phyloP scores from a whole-genome alignment of 164 flowering plant species.

The Vitis vinifera region DNA sequence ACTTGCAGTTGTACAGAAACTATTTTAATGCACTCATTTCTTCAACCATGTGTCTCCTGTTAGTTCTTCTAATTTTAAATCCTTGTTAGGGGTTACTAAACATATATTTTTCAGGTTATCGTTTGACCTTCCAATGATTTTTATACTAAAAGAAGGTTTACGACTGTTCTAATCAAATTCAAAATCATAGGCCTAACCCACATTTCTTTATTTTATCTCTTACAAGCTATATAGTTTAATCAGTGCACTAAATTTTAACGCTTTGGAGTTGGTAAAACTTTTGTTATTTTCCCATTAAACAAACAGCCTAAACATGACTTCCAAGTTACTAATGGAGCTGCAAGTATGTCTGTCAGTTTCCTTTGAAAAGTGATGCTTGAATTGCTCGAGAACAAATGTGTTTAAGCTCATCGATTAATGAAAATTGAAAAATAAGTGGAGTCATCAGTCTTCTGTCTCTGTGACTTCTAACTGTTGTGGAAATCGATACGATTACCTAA shows the following conservation, averaged over 20 bases:
- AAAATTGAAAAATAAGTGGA: too few relatives aligned
- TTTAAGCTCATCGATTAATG: not conserved
- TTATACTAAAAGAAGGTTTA: too few relatives aligned
- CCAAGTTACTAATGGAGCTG: not conserved
- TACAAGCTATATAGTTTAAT: not conserved
- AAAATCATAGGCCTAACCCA: too few relatives aligned
- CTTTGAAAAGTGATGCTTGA: conserved; percentile 13
- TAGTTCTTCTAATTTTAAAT: too few relatives aligned
- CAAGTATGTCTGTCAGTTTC: conserved; percentile 50
- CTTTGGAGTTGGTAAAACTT: conserved; percentile 24
- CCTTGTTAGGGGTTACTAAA: too few relatives aligned
- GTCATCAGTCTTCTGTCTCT: not conserved
- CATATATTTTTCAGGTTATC: too few relatives aligned
- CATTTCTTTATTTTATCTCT: not conserved
- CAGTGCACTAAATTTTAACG: conserved; percentile 16
- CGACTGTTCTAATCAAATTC: too few relatives aligned
- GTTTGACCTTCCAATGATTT: too few relatives aligned
- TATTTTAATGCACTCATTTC: too few relatives aligned
- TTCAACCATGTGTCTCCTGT: too few relatives aligned
- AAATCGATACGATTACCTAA: not conserved
- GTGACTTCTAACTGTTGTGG: not conserved
- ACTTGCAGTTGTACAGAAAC: too few relatives aligned
- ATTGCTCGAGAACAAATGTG: conserved; percentile 5
- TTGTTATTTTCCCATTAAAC: conserved; percentile 18
- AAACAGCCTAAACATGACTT: not conserved